Evolutionary conservation across 352 stramenopile genomes (phyloP), one percentile per base, ranked within the genome.

Genomic region (Globisporangium takayamanum): DNA sequence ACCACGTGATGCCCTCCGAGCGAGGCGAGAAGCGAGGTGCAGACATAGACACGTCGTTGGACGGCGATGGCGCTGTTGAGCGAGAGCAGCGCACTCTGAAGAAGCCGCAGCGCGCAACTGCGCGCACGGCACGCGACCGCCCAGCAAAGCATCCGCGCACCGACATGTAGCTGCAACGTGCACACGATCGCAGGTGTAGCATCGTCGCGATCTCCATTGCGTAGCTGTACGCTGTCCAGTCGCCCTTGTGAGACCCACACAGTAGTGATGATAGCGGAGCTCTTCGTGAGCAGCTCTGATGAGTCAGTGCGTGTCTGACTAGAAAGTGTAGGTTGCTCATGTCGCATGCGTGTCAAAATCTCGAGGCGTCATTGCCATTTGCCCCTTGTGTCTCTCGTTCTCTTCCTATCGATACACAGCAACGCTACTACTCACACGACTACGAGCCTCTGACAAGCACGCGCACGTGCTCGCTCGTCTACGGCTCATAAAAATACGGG

Each of bases 401-500:
- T 18, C 4, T 53, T 37, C n/a, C 48, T 53, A 33, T 53, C 28
- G 22, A 53, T 33, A 37, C 12, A 53, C 48, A 53, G 14, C 25
- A 12, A 53, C 48, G 15, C 48, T 53, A 39, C 33, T 39, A 39
- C 33, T 10, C 33, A 39, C 33, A 41, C 48, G 16, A 39, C 25
- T 41, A 28, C 46, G 46, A 33, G 41, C 39, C 12, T 44, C 39
- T 12, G 39, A 44, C 30, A 8, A 36, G 2, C 33, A 33, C 28
- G 28, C 28, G 28, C 28, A 5, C 5, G n/a, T 2, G 20, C 2
- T 22, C 22, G 22, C 22, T 22, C 22, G 22, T 51, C 47, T 7
- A 20, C 47, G 28, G 47, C 47, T 37, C 45, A 60, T 54, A 60
- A 48, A 37, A 48, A 54, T 46, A 48, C 46, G 33, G 30, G 15